Evolutionary conservation across 768 basidiomycete species (phyloP).

Genomic region (Termitomyces sp.): DNA sequence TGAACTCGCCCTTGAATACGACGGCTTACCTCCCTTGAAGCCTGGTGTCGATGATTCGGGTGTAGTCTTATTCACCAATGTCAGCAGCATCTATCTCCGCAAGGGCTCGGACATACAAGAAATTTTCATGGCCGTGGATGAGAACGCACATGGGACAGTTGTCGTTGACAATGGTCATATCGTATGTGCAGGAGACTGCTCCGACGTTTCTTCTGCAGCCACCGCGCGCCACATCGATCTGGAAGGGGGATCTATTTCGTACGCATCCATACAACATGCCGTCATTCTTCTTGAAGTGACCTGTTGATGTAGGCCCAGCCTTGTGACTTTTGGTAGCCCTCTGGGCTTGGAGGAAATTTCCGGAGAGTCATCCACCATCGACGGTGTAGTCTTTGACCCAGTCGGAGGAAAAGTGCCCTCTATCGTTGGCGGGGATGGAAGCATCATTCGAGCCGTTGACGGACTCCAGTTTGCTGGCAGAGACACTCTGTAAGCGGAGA

Average conservation of each 20-base stretch:
- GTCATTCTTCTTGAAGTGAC: background rate
- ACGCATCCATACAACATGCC: background rate
- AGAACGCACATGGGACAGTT: slow-evolving; percentile 30
- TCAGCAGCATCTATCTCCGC: slow-evolving; percentile 46
- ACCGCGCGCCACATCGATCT: slow-evolving; percentile 51
- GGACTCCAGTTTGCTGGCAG: slow-evolving; percentile 67
- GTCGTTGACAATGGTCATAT: slow-evolving; percentile 46
- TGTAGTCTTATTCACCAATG: slow-evolving; percentile 60
- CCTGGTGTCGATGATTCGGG: slow-evolving; percentile 30
- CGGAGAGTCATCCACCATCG: slow-evolving; percentile 65
- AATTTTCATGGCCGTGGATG: slow-evolving; percentile 22
- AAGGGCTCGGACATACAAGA: slow-evolving; percentile 28
- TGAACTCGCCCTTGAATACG: slow-evolving; percentile 53
- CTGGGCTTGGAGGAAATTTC: slow-evolving; percentile 71
- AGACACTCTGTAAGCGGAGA: slow-evolving; percentile 60
- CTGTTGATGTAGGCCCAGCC: slow-evolving; percentile 38
- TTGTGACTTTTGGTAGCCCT: slow-evolving; percentile 69
- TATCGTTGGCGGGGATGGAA: slow-evolving; percentile 50
- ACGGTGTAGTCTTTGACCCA: slow-evolving; percentile 62
- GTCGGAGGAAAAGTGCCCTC: slow-evolving; percentile 40
- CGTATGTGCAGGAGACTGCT: slow-evolving; percentile 42
- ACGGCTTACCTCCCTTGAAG: slow-evolving; percentile 74
- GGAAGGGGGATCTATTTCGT: slow-evolving; percentile 61
- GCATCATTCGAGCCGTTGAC: slow-evolving; percentile 62
- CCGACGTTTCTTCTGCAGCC: background rate